phyloP scores from a whole-genome alignment of 1,284 basidiomycete genomes.

The Fistulinella cinereoalba region DNA sequence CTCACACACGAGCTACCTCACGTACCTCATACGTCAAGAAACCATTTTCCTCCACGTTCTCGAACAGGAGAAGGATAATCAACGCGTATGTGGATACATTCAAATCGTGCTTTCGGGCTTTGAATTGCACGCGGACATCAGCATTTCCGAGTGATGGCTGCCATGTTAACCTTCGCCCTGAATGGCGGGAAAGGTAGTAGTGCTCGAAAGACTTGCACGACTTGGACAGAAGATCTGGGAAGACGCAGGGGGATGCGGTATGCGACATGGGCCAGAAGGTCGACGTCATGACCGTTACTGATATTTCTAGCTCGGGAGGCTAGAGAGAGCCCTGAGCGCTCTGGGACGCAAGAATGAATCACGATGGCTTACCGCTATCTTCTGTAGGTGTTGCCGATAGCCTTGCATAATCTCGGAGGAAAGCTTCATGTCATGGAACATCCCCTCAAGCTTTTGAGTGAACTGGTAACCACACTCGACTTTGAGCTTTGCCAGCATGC shows the following conservation, averaged over 20 bases:
- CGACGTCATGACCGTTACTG: constrained; percentile 88
- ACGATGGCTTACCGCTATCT: constrained; percentile 46
- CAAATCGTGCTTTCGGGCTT: constrained; percentile 78
- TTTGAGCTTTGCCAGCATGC: constrained; percentile 98
- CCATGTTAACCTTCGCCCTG: constrained; percentile 90
- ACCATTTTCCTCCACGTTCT: constrained; percentile 66
- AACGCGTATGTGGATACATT: constrained; percentile 92
- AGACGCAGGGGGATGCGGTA: constrained; percentile 57
- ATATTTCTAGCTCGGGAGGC: constrained; percentile 74
- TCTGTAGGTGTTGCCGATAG: constrained; percentile 63
- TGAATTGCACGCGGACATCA: constrained; percentile 87
- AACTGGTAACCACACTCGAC: constrained; percentile 96
- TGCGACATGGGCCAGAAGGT: constrained; percentile 89
- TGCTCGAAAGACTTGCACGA: constrained; percentile 79
- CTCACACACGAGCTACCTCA: constrained; percentile 13
- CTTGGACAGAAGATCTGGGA: constrained; percentile 64
- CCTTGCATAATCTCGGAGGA: constrained; percentile 81
- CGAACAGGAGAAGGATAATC: constrained; percentile 88
- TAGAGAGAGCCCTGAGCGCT: constrained; percentile 33
- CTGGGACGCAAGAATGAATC: not conserved
- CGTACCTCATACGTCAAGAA: constrained; percentile 69
- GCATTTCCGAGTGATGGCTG: constrained; percentile 91
- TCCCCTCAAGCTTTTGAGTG: constrained; percentile 97
- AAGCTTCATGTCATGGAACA: constrained; percentile 98
- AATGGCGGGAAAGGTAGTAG: constrained; percentile 89